Evolutionary conservation across 805 yeast species (phyloP).

Genomic region (Wickerhamomyces sydowiorum): DNA sequence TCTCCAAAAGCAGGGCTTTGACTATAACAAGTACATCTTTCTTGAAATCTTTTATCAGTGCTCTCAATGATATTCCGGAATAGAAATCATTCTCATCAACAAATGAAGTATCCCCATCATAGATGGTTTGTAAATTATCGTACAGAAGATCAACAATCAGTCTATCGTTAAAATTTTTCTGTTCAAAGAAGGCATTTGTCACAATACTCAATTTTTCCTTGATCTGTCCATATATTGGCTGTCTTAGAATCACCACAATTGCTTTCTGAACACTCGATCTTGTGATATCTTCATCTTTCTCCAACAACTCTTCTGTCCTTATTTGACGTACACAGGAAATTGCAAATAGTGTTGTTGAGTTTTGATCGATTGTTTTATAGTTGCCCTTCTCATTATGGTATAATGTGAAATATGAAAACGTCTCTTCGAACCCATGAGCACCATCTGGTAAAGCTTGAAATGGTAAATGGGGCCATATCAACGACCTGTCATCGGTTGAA

Average conservation of each 20-base stretch:
- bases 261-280: conserved; percentile 90
- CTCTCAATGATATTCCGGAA: conserved; percentile 69
- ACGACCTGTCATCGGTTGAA: conserved; percentile 27
- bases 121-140: conserved; percentile 51
- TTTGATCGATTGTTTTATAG: conserved; percentile 32
- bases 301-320: conserved; percentile 50
- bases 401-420: conserved; percentile 84
- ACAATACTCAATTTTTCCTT: conserved; percentile 88
- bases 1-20: conserved; percentile 75
- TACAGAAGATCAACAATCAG: conserved; percentile 63
- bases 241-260: conserved; percentile 76
- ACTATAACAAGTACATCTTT: conserved; percentile 57
- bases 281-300: conserved; percentile 58
- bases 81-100: conserved; percentile 54
- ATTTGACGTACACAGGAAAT: conserved; percentile 91
- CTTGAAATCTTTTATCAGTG: conserved; percentile 53
- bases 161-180: conserved; percentile 68
- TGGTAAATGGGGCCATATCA: conserved; percentile 80
- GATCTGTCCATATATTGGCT: conserved; percentile 84
- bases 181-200: conserved; percentile 80
- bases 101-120: conserved; percentile 19
- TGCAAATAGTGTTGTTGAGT: conserved; percentile 77
- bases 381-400: conserved; percentile 54
- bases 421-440: conserved; percentile 88
- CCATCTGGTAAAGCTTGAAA: conserved; percentile 97